A percentile compares a stretch with the other conserved stretches of the same genome.
Evolutionary conservation across 306 rosid species (phyloP).

Genomic region (Heteromeles arbutifolia): DNA sequence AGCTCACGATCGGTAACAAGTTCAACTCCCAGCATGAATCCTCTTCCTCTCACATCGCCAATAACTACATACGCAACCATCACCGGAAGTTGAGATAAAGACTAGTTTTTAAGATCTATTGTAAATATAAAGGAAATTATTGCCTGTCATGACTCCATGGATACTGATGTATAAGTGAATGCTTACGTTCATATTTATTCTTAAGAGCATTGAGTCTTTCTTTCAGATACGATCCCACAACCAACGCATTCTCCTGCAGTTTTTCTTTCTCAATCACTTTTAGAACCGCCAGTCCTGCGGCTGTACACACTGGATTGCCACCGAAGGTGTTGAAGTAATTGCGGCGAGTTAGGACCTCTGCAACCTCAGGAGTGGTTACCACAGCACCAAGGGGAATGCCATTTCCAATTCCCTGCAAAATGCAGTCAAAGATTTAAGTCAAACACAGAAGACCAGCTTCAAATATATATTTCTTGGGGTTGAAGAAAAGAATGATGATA

Average conservation of each 20-base stretch:
- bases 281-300: constrained; percentile 88
- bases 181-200: constrained; percentile 70
- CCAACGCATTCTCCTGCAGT: constrained; percentile 72
- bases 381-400: constrained; percentile 98
- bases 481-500: neutral
- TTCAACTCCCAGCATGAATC: constrained; percentile 87
- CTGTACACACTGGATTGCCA: constrained; percentile 88
- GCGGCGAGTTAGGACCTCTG: constrained; percentile 65
- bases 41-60: constrained; percentile 90
- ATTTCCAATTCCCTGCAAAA: constrained; percentile 80
- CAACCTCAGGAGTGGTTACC: constrained; percentile 89
- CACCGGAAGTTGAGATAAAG: neutral
- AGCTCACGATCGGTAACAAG: constrained; percentile 65
- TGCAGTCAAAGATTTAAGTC: constrained; percentile 6
- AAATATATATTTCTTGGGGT: neutral
- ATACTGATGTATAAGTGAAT: neutral
- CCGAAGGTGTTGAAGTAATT: constrained; percentile 87
- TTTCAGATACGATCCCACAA: constrained; percentile 70
- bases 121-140: neutral
- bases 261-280: constrained; percentile 82
- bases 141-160: neutral
- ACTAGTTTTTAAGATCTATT: neutral
- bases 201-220: constrained; percentile 53
- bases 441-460: neutral
- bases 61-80: constrained; percentile 40